Percentiles rank a stretch among this genome's conserved stretches.
These are phyloP conservation scores for Eimeria maxima DNA, from an alignment of 169 alveolate genomes.

Conservation along the genomic window DNA sequence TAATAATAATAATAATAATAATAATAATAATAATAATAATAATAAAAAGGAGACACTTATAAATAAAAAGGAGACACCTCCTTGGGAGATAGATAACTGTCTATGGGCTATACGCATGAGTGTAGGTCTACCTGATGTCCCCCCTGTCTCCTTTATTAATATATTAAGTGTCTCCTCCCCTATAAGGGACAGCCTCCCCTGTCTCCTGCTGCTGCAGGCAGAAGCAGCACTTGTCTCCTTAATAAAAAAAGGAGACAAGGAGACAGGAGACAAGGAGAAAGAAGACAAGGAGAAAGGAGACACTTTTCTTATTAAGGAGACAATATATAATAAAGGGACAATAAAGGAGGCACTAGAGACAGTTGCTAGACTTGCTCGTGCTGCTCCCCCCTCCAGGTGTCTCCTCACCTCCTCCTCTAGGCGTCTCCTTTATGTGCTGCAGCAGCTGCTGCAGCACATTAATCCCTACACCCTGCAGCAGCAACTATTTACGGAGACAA, in stretches of 20 bases:
- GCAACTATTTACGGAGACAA: background rate
- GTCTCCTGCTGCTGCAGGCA: constrained; percentile 5
- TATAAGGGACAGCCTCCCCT: background rate
- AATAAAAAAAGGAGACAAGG: background rate
- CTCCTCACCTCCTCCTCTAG: background rate
- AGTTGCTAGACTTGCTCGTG: background rate
- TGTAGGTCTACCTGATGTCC: constrained; percentile 37
- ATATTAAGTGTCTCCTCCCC: background rate
- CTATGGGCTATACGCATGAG: constrained; percentile 53
- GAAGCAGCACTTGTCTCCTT: background rate
- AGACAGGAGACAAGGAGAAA: no score
- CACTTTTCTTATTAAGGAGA: background rate
- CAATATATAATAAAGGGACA: background rate
- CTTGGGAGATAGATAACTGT: background rate
- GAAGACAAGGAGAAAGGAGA: background rate
- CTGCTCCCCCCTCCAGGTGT: background rate
- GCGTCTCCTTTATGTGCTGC: constrained; percentile 40
- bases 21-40: no score
- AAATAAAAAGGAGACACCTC: background rate
- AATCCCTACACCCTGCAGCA: background rate
- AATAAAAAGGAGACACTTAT: no score
- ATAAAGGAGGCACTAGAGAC: background rate
- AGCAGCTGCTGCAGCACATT: constrained; percentile 30
- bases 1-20: no score
- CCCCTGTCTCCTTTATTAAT: constrained; percentile 1